These are phyloP conservation scores for Phialophora macrospora DNA, from an alignment of 2,329 filamentous ascomycete species.

Conservation along the genomic window DNA sequence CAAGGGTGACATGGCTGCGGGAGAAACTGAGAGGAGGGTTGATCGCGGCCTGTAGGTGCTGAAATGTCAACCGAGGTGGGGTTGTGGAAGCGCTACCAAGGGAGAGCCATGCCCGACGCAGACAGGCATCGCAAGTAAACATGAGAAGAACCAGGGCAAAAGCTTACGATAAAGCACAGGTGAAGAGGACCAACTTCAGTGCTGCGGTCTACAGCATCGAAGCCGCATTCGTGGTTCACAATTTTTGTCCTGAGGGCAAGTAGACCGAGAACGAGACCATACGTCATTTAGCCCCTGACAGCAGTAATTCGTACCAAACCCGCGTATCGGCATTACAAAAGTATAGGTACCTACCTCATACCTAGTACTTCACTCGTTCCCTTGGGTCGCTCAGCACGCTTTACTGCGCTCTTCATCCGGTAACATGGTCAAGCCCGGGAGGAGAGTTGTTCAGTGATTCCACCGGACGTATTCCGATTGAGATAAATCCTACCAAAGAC, in stretches of 20 bases:
- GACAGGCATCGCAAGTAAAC: conserved; percentile 37
- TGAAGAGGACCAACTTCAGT: not conserved
- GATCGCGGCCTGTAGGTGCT: conserved; percentile 6
- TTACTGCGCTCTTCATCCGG: not conserved
- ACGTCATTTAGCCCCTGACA: conserved; percentile 1
- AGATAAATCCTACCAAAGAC: not conserved
- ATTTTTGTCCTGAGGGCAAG: conserved; percentile 20
- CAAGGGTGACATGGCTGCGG: conserved; percentile 36
- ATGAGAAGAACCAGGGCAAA: conserved; percentile 29
- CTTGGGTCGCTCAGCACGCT: not conserved
- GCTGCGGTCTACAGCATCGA: not conserved
- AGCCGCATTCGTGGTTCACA: not conserved
- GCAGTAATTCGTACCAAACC: not conserved
- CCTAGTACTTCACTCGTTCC: not conserved
- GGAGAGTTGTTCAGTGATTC: not conserved
- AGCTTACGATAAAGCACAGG: not conserved
- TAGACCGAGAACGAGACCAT: conserved; percentile 20
- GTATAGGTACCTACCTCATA: no score
- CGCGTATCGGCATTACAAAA: not conserved
- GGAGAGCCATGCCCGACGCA: conserved; percentile 31
- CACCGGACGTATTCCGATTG: not conserved
- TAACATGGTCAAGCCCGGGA: not conserved
- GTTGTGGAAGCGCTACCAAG: conserved; percentile 6
- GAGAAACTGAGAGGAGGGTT: conserved; percentile 5
- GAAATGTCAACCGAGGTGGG: conserved; percentile 2